Base-by-base conservation (phyloP, 1,284 basidiomycete species). In the Heliocybe sulcata region DNA sequence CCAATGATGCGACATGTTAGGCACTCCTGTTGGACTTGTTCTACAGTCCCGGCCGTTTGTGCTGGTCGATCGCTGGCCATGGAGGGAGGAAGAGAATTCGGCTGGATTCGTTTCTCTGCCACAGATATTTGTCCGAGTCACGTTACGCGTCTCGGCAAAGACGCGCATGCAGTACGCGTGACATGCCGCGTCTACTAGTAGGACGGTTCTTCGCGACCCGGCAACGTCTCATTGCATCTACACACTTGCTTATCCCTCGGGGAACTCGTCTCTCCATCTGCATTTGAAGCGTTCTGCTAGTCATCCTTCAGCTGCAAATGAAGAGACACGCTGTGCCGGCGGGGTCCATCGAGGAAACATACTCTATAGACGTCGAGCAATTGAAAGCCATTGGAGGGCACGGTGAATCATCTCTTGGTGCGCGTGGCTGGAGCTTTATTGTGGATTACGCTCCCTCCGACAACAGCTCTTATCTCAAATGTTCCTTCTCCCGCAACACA, bases 1-100 rank as follows among this genome's bases (percentile, higher is more conserved):
- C 69, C 68, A 52, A 74, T 65, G 48, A 72, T 60, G 33, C 68
- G 66, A 35, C 68, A 73, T 8, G 66, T 59, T 3, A 77, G 61
- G 59, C 77, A 65, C 63, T 80, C 66, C 58, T 65, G 38, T 22
- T 42, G 52, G 19, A 35, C 6, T 3, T 45, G 16, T 10, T 45
- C 52, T 25, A 49, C 14, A 25, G 16, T 20, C 8, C 16, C 38
- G 6, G 6, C 8, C 16, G 12, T 16, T 42, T 42, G 16, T 6
- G 19, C 4, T 20, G 6, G 6, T 20, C n/a, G 47, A 23, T 6
- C 22, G 47, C 12, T 11, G 25, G 10, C 11, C 27, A 25, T 49
- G 11, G 47, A 4, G 12, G 23, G 20, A 49, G 27, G 47, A 49
- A 49, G 47, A 8, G 23, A 49, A 12, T 42, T 16, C 19, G 16